phyloP scores from a whole-genome alignment of 495 filamentous ascomycete species.

The Lophiostoma macrostomum region DNA sequence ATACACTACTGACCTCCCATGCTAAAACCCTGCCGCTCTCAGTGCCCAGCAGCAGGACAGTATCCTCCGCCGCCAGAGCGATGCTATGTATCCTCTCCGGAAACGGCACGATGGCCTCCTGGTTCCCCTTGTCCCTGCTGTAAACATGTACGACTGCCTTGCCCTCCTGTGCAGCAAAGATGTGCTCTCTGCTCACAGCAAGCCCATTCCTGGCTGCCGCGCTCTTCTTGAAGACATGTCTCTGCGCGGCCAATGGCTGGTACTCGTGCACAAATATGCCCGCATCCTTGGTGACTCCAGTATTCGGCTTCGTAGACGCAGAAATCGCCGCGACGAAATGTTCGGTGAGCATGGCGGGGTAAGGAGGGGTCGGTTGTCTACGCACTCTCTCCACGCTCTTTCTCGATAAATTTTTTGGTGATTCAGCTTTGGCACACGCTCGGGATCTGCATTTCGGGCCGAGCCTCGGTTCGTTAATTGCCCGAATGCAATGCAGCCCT shows the following conservation, averaged over 20 bases:
- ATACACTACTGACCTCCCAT: slow-evolving; percentile 72
- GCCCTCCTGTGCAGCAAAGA: slow-evolving; percentile 85
- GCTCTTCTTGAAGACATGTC: slow-evolving; percentile 87
- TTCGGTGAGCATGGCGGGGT: slow-evolving; percentile 68
- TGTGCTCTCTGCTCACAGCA: slow-evolving; percentile 75
- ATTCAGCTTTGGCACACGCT: slow-evolving; percentile 9
- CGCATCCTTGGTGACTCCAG: slow-evolving; percentile 67
- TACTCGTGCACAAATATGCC: slow-evolving; percentile 81
- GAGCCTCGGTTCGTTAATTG: too few species aligned
- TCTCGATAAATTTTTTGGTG: slow-evolving; percentile 10
- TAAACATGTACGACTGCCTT: slow-evolving; percentile 94
- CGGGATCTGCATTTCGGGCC: too few species aligned
- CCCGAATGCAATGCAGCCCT: too few species aligned
- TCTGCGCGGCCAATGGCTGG: slow-evolving; percentile 67
- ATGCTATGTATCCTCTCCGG: slow-evolving; percentile 78
- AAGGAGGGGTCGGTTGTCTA: too few species aligned
- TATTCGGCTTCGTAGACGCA: slow-evolving; percentile 60
- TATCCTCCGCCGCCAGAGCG: slow-evolving; percentile 53
- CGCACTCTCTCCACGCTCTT: neutral
- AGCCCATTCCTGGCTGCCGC: slow-evolving; percentile 73
- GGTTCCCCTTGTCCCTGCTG: slow-evolving; percentile 72
- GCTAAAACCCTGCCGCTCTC: slow-evolving; percentile 79
- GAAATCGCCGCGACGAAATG: slow-evolving; percentile 72
- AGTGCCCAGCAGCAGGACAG: slow-evolving; percentile 77
- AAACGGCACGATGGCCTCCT: slow-evolving; percentile 83